These are phyloP conservation scores for Boletus vermiculosoides DNA, from an alignment of 768 basidiomycete species.

Conservation along the genomic window DNA sequence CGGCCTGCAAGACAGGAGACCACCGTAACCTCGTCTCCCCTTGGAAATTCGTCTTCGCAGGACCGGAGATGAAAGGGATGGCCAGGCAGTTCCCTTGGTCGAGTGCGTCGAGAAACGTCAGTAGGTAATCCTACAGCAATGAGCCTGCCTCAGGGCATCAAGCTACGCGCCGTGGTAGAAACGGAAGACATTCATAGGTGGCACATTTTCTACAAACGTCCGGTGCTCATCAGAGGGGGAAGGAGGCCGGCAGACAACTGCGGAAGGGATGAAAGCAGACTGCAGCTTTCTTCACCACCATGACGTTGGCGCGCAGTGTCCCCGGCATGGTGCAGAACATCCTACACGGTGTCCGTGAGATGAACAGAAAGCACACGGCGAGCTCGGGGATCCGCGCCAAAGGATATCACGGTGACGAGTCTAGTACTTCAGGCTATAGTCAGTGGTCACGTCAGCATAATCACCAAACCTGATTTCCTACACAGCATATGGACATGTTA, in stretches of 20 bases:
- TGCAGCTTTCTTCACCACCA: conserved; percentile 5
- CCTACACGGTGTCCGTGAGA: conserved; percentile 10
- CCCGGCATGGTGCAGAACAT: conserved; percentile 8
- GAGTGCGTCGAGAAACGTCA: conserved; percentile 1
- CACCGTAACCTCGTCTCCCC: conserved; percentile 11
- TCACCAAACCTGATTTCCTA: conserved; percentile 13
- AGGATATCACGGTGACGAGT: conserved; percentile 14
- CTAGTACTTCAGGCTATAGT: conserved; percentile 4
- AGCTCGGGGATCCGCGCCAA: conserved; percentile 9
- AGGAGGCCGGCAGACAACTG: conserved; percentile 10
- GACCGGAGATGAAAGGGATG: conserved; percentile 26
- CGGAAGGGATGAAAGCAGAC: conserved; percentile 8
- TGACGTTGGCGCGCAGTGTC: not conserved
- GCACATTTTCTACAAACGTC: conserved; percentile 6
- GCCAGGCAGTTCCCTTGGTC: conserved; percentile 3
- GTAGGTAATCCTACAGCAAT: conserved; percentile 11
- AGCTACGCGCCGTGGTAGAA: conserved; percentile 22
- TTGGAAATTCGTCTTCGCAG: conserved; percentile 17
- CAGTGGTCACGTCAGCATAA: conserved; percentile 20
- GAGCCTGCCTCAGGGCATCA: conserved; percentile 16
- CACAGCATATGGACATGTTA: conserved; percentile 20
- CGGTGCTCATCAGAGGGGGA: conserved; percentile 15
- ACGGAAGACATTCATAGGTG: conserved; percentile 21
- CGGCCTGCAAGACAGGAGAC: conserved; percentile 15
- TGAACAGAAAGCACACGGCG: conserved; percentile 4